These are phyloP conservation scores for Clavispora vitiphila DNA, from an alignment of 805 yeast species.

Conservation along the genomic window DNA sequence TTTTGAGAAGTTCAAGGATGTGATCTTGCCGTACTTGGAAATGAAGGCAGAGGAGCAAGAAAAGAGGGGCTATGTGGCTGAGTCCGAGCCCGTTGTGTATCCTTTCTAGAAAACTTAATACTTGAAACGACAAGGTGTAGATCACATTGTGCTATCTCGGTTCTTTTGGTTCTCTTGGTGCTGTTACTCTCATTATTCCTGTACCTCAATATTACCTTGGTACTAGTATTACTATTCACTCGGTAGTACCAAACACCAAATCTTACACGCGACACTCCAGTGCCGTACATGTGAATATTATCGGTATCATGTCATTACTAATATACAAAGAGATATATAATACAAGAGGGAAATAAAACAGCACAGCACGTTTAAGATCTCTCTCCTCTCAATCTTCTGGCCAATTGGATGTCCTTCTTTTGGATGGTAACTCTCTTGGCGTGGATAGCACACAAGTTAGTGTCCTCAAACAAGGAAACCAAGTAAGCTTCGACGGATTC, in stretches of 20 bases:
- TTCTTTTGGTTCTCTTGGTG: too few relatives aligned
- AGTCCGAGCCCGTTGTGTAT: constrained; percentile 36
- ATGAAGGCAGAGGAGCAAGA: constrained; percentile 46
- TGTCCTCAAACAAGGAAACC: constrained; percentile 94
- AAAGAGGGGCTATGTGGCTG: constrained; percentile 32
- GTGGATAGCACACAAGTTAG: constrained; percentile 97
- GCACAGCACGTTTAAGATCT: constrained; percentile 52
- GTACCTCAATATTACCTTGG: too few relatives aligned
- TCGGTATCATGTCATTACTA: constrained; percentile 6
- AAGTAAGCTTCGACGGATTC: constrained; percentile 98
- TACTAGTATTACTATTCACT: too few relatives aligned
- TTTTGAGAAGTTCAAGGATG: constrained; percentile 47
- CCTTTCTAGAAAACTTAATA: too few relatives aligned
- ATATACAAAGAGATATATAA: constrained; percentile 17
- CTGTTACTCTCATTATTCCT: too few relatives aligned
- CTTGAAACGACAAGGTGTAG: too few relatives aligned
- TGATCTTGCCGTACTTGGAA: constrained; percentile 50
- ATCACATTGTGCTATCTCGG: too few relatives aligned
- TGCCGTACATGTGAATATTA: too few relatives aligned
- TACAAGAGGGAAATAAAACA: constrained; percentile 16
- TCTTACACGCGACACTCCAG: too few relatives aligned
- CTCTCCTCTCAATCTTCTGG: constrained; percentile 97
- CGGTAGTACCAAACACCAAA: too few relatives aligned
- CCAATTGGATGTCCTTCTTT: constrained; percentile 97
- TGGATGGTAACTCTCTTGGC: constrained; percentile 98